Percentiles rank a stretch among this genome's conserved stretches.
Evolutionary conservation across 371 early-diverging fungal genomes (phyloP).

Genomic region (Zopfochytrium polystomum): DNA sequence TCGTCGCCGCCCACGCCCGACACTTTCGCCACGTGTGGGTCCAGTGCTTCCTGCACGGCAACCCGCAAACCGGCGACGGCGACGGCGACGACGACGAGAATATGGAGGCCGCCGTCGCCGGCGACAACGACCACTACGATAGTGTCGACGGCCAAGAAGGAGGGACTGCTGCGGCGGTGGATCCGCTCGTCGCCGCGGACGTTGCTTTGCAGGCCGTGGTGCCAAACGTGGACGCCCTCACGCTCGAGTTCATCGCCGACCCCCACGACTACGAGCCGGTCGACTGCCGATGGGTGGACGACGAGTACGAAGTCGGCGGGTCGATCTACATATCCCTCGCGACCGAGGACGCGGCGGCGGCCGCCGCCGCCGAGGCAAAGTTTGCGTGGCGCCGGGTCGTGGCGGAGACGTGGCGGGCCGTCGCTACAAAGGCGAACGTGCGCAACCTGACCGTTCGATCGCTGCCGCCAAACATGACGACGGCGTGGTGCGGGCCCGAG

Average conservation of each 20-base stretch:
- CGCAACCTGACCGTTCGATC: background rate
- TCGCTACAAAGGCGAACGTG: background rate
- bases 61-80: background rate
- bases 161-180: background rate
- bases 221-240: background rate
- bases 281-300: background rate
- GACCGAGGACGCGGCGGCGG: background rate
- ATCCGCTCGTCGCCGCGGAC: background rate
- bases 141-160: background rate
- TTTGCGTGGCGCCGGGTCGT: background rate
- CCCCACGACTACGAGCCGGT: background rate
- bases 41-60: background rate
- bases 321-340: background rate
- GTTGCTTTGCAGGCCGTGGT: background rate
- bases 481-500: background rate
- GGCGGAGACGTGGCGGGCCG: background rate
- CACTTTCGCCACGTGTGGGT: background rate
- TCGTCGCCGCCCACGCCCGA: too few species aligned
- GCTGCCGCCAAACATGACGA: background rate
- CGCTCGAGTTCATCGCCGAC: background rate
- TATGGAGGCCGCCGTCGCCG: background rate
- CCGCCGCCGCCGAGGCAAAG: background rate
- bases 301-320: background rate
- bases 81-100: background rate
- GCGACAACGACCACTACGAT: background rate